Conservation (phyloP, 352 stramenopile species). For the Thalassiosira livingstoniorum region DNA sequence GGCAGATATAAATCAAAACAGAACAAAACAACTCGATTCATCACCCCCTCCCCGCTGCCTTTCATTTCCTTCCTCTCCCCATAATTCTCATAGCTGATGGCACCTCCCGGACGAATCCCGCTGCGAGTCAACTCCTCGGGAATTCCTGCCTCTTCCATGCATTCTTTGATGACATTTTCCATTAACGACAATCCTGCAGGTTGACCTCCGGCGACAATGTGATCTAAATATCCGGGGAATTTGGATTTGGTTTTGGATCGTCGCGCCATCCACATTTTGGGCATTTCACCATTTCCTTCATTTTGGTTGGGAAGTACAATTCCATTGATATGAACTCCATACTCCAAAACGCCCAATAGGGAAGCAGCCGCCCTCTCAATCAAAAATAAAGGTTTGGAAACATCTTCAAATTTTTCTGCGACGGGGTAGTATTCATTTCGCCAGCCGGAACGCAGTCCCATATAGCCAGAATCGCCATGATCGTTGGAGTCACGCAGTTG, state of each 20-base stretch:
- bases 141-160: slow-evolving; percentile 86
- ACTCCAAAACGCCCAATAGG: slow-evolving; percentile 79
- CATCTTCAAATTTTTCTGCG: slow-evolving; percentile 68
- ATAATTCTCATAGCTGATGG: slow-evolving; percentile 78
- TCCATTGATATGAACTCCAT: slow-evolving; percentile 85
- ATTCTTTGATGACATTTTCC: slow-evolving; percentile 88
- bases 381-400: slow-evolving; percentile 68
- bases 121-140: slow-evolving; percentile 59
- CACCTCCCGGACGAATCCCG: slow-evolving; percentile 63
- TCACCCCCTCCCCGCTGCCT: slow-evolving; percentile 47
- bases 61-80: slow-evolving; percentile 19
- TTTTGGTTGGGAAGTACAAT: slow-evolving; percentile 47
- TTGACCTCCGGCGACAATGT: slow-evolving; percentile 86
- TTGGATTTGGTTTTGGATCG: slow-evolving; percentile 82
- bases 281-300: slow-evolving; percentile 17
- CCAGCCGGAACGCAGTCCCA: slow-evolving; percentile 78
- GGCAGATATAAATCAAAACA: slow-evolving; percentile 85
- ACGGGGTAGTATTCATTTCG: slow-evolving; percentile 82
- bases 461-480: too few species aligned
- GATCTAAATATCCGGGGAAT: slow-evolving; percentile 86
- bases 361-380: slow-evolving; percentile 82
- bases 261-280: slow-evolving; percentile 85
- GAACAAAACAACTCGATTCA: slow-evolving; percentile 83
- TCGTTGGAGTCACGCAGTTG: slow-evolving; percentile 55
- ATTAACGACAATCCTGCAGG: slow-evolving; percentile 76